phyloP scores from a whole-genome alignment of 495 filamentous ascomycete genomes.

The Penicillium parvum region DNA sequence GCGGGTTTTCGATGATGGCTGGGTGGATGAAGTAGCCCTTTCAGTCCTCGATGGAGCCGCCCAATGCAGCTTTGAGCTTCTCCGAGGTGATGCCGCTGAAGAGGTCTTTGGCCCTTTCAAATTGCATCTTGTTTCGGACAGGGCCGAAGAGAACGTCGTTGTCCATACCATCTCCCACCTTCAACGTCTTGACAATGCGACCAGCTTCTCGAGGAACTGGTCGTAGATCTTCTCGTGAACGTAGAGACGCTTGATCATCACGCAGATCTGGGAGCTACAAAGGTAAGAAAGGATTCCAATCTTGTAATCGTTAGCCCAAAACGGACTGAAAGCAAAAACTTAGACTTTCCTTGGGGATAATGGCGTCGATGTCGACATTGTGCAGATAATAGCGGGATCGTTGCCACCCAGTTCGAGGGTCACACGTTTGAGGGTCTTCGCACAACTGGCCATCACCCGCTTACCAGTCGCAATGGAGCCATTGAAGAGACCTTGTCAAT shows the following conservation, averaged over 20 bases:
- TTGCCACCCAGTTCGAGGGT: conserved; percentile 64
- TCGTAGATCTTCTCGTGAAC: conserved; percentile 66
- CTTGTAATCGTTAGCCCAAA: too few relatives aligned
- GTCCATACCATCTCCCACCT: conserved; percentile 43
- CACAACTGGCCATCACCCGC: conserved; percentile 55
- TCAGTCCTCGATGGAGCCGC: conserved; percentile 28
- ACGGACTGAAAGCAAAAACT: not conserved
- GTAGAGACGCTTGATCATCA: conserved; percentile 62
- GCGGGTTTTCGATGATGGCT: conserved; percentile 57
- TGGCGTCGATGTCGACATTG: conserved; percentile 60
- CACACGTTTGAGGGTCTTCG: conserved; percentile 58
- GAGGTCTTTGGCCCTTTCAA: conserved; percentile 48
- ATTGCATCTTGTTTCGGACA: conserved; percentile 59
- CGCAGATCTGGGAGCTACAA: conserved; percentile 53
- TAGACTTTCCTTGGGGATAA: conserved; percentile 47
- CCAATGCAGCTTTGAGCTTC: conserved; percentile 37
- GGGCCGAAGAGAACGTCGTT: conserved; percentile 47
- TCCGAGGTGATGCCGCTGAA: conserved; percentile 45
- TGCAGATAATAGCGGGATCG: conserved; percentile 61
- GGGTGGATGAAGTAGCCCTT: conserved; percentile 53
- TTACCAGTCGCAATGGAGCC: conserved; percentile 62
- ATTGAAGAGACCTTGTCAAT: conserved; percentile 69
- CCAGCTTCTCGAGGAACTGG: conserved; percentile 51
- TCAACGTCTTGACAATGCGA: conserved; percentile 51
- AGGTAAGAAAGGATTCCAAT: conserved; percentile 49